Evolutionary conservation across 306 rosid species (phyloP), one percentile per base, ranked within the genome.

Genomic region (Geum urbanum): DNA sequence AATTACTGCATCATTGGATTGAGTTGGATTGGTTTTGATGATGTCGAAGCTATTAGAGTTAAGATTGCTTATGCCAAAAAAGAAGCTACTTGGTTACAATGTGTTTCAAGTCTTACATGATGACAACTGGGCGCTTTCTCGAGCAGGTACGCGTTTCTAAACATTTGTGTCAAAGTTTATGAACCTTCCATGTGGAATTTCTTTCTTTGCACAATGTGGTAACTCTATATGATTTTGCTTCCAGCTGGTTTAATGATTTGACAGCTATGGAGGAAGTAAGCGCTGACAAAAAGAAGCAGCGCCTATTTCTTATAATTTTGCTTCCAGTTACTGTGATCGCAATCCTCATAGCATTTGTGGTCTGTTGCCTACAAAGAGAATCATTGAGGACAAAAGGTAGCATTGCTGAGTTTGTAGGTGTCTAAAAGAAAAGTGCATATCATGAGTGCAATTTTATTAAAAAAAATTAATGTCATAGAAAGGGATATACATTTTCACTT

Each of bases 61-160:
- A 86, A 86, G 53, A 77, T 86, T 77, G 71, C 80, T 47, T 84
- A 84, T 79, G 86, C 86, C n/a, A 81, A 54, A 77, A n/a, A 86
- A 66, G 65, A 77, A 75, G 4, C 68, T 86, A 50, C 76, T 84
- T 48, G 91, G 91, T 54, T 86, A 81, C 81, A 66, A 0, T 20
- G 91, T 77, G 65, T 84, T 77, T 67, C 88, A 81, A 71, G 68
- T 86, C 0, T 80, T 62, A 24, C 76, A 77, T 73, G 91, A 86
- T 20, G 84, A 86, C 49, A 76, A 83, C 22, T 86, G 90, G 90
- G 82, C 50, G 46, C 90, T 86, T 65, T 83, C 86, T 16, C 66
- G 44, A 4, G 81, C 77, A 72, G 81, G 81, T 77, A 32, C 12
- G 37, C 37, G 37, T 32, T 32, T 32, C 37, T 32, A 32, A 32